Evolutionary conservation across 768 basidiomycete species (phyloP).

Genomic region (Boletus reticuloceps): DNA sequence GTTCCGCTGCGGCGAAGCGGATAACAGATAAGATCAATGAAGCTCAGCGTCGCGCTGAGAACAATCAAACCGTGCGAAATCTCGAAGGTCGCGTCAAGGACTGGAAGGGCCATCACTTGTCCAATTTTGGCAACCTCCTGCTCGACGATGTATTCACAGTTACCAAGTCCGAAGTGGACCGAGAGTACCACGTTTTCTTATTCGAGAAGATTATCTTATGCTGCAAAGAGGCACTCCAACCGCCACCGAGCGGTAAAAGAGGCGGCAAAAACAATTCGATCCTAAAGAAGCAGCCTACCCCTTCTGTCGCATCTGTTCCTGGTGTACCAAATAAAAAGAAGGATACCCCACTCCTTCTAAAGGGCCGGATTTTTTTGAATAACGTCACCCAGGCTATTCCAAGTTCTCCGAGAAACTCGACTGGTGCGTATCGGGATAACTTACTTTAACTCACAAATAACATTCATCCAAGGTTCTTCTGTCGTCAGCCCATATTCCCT

Average conservation of each 20-base stretch:
- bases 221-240: slow-evolving; percentile 84
- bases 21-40: slow-evolving; percentile 97
- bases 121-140: slow-evolving; percentile 90
- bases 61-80: slow-evolving; percentile 85
- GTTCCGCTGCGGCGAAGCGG: slow-evolving; percentile 83
- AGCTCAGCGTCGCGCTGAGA: slow-evolving; percentile 87
- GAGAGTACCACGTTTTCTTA: slow-evolving; percentile 98
- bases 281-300: slow-evolving; percentile 73
- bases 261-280: slow-evolving; percentile 83
- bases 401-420: slow-evolving; percentile 51
- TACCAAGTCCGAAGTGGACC: slow-evolving; percentile 92
- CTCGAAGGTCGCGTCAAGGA: slow-evolving; percentile 88
- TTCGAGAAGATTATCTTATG: slow-evolving; percentile 99
- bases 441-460: slow-evolving; percentile 1
- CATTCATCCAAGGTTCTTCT: slow-evolving; percentile 38
- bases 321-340: slow-evolving; percentile 66
- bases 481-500: slow-evolving; percentile 68
- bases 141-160: slow-evolving; percentile 96
- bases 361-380: slow-evolving; percentile 95
- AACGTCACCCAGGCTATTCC: slow-evolving; percentile 86
- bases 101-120: slow-evolving; percentile 98
- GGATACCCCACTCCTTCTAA: slow-evolving; percentile 80
- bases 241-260: slow-evolving; percentile 62
- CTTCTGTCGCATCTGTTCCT: slow-evolving; percentile 45
- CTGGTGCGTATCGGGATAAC: slow-evolving; percentile 45